Conservation (phyloP, 2,329 filamentous ascomycete genomes). For the Sclerotinia borealis region DNA sequence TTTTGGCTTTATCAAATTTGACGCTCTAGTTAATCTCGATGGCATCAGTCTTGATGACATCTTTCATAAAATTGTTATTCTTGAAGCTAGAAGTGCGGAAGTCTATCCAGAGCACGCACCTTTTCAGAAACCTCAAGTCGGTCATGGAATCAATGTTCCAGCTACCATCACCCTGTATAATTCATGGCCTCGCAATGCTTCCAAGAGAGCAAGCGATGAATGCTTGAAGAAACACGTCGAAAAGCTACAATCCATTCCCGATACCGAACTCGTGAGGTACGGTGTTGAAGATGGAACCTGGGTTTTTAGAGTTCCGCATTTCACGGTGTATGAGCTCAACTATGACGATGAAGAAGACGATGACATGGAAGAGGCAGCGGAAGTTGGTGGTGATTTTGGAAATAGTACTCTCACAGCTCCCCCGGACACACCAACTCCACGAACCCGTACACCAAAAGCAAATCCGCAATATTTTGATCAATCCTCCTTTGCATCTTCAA, state of each 20-base stretch:
- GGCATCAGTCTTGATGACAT: conserved; percentile 75
- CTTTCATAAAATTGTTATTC: conserved; percentile 66
- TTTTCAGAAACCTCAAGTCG: conserved; percentile 72
- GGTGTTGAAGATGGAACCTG: conserved; percentile 75
- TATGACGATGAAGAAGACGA: conserved; percentile 64
- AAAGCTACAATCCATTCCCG: conserved; percentile 69
- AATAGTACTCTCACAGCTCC: conserved; percentile 45
- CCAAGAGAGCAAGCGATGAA: conserved; percentile 56
- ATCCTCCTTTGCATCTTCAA: conserved; percentile 34
- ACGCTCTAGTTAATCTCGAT: conserved; percentile 75
- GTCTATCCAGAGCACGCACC: conserved; percentile 63
- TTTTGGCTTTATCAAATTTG: conserved; percentile 77
- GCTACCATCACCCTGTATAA: conserved; percentile 84
- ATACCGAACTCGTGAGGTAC: conserved; percentile 80
- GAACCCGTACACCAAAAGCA: conserved; percentile 21
- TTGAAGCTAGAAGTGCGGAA: conserved; percentile 73
- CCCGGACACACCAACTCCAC: conserved; percentile 39
- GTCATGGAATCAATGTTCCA: conserved; percentile 87
- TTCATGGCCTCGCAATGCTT: conserved; percentile 75
- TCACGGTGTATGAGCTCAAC: conserved; percentile 88
- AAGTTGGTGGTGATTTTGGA: conserved; percentile 38
- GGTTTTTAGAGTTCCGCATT: conserved; percentile 92
- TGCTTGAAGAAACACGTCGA: conserved; percentile 76
- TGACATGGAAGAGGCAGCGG: conserved; percentile 55
- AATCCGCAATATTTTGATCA: conserved; percentile 21